phyloP scores from a whole-genome alignment of 345 rosid species.

The Citrus cavaleriei region DNA sequence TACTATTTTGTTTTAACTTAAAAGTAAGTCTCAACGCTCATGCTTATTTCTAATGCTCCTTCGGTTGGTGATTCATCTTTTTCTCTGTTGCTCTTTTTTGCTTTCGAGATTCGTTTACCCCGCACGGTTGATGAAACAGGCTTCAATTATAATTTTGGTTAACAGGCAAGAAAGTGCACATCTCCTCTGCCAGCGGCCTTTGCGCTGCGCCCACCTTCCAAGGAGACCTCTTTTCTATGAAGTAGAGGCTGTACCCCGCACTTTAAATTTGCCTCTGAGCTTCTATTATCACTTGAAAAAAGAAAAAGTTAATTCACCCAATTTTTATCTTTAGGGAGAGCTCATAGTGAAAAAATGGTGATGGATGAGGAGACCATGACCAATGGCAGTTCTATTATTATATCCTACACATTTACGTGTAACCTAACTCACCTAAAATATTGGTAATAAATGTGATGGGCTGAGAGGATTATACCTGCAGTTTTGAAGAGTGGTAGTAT shows the following conservation, averaged over 20 bases:
- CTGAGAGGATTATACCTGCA: background rate
- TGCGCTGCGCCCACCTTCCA: background rate
- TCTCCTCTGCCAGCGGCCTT: background rate
- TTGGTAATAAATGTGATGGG: slow-evolving; percentile 3
- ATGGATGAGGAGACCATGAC: background rate
- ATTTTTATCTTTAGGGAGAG: background rate
- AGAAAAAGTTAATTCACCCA: background rate
- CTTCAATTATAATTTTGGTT: background rate
- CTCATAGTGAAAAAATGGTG: background rate
- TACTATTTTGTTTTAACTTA: background rate
- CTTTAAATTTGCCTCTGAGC: background rate
- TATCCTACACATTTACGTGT: background rate
- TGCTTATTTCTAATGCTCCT: slow-evolving; percentile 5
- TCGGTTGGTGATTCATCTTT: background rate
- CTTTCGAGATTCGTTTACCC: slow-evolving; percentile 4
- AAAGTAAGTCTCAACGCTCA: background rate
- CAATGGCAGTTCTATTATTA: background rate
- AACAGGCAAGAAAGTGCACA: background rate
- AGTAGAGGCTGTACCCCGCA: background rate
- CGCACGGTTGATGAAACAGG: slow-evolving; percentile 3
- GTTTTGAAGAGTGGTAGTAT: too few relatives aligned
- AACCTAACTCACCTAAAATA: background rate
- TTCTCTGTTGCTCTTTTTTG: background rate
- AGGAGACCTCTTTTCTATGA: background rate
- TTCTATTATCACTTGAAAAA: too few relatives aligned